Conservation (phyloP, 192 early-diverging fungal species). For the Cetraspora pellucida region DNA sequence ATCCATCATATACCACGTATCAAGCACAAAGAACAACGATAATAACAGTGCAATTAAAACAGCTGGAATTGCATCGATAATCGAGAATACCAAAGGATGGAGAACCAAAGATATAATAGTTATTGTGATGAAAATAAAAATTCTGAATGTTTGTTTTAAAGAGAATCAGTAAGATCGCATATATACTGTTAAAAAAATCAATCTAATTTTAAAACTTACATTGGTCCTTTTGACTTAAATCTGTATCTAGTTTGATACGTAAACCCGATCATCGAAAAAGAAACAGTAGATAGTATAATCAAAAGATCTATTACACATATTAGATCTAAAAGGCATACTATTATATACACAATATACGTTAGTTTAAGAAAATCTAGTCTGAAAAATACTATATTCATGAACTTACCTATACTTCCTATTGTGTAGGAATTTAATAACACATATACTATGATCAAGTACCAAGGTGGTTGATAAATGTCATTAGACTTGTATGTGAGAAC, state of each 20-base stretch:
- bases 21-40: slow-evolving; percentile 25
- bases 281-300: neutral
- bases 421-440: neutral
- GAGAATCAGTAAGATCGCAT: neutral
- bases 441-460: slow-evolving; percentile 12
- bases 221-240: slow-evolving; percentile 12
- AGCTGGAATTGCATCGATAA: slow-evolving; percentile 18
- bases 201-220: slow-evolving; percentile 20
- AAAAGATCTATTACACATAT: slow-evolving; percentile 1
- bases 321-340: neutral
- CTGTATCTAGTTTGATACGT: slow-evolving; percentile 15
- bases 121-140: neutral
- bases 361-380: neutral
- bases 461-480: slow-evolving; percentile 32
- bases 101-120: neutral
- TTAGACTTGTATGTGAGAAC: slow-evolving; percentile 30
- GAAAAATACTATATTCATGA: neutral
- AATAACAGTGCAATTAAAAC: neutral
- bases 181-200: neutral
- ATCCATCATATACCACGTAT: slow-evolving; percentile 28
- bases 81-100: neutral
- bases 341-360: neutral
- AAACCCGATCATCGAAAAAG: neutral
- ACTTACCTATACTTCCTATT: slow-evolving; percentile 24
- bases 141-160: neutral